Evolutionary conservation across 495 filamentous ascomycete species (phyloP).

Genomic region (Staphylotrichum longicolle): DNA sequence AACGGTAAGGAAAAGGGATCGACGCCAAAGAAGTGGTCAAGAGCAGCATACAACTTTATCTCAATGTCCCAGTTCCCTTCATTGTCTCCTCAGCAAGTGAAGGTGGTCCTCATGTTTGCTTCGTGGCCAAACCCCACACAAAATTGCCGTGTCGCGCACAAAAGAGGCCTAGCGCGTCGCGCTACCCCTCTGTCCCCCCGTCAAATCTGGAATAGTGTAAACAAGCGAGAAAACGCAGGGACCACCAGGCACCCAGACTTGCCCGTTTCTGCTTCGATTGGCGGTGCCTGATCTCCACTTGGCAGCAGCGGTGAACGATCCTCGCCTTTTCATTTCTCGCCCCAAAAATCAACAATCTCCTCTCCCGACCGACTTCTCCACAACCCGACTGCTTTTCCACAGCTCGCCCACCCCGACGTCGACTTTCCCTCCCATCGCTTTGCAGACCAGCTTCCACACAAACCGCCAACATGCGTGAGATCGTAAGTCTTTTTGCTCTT

Average conservation of each 20-base stretch:
- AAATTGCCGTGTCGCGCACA: background rate
- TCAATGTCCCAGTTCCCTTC: no score
- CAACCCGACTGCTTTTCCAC: constrained; percentile 28
- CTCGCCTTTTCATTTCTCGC: constrained; percentile 33
- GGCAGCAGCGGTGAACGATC: constrained; percentile 35
- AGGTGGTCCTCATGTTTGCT: no score
- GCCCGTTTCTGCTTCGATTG: constrained; percentile 24
- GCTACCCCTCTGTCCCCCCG: constrained; percentile 15
- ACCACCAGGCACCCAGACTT: constrained; percentile 25
- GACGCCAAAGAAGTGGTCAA: no score
- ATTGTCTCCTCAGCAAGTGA: no score
- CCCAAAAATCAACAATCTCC: constrained; percentile 43
- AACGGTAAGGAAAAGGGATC: no score
- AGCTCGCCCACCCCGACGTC: constrained; percentile 16
- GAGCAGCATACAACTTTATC: no score
- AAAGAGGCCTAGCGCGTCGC: constrained; percentile 25
- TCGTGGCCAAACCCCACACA: no score
- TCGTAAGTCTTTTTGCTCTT: constrained; percentile 61
- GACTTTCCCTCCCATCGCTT: constrained; percentile 30
- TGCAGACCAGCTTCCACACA: constrained; percentile 30
- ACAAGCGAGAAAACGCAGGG: constrained; percentile 35
- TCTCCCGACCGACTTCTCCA: constrained; percentile 29
- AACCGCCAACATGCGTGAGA: constrained; percentile 81
- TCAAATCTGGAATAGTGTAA: constrained; percentile 28
- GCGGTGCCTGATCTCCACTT: constrained; percentile 37